Base-by-base conservation (phyloP, 2,329 filamentous ascomycete species). In the Fusarium burgessii region DNA sequence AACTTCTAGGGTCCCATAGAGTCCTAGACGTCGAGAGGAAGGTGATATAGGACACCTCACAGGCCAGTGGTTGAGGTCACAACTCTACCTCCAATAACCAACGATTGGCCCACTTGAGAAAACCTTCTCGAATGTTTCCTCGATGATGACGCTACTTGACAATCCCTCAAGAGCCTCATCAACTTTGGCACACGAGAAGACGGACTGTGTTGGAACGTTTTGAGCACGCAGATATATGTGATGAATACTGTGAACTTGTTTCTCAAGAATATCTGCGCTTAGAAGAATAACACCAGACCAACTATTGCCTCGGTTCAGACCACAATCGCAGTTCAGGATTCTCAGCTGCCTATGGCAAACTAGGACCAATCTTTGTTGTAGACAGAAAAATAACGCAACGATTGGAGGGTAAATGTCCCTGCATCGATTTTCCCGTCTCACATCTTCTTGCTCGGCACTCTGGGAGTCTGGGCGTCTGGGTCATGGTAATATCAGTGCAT, bases 401-500 rank as follows among this genome's bases (percentile, higher is more conserved):
- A 76, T 76, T 76, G 74, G 74, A 76, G 74, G 74, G 57, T 69
- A 71, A 76, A 76, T 49, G 66, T 18, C 51, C 41, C 38, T 43
- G 36, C 27, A 56, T 56, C 55, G 25, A 25, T 63, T 45, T 45
- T 65, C 42, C 57, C 58, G 54, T 71, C 58, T 66, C 58, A 56
- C 59, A 56, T 61, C 47, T 42, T 42, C 41, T 43, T 14, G 20
- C 54, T 62, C 58, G 66, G 69, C 60, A 62, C 35, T 55, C 18
- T 58, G 43, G 23, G 23, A 23, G 23, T 23, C 23, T 23, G 4
- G 23, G 23, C 23, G 23, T 23, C 23, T 23, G 4, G 50, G 43
- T 47, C 57, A 46, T 55, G 36, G 38, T 35, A 47, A 55, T 47
- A 35, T n/a, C 40, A 46, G 15, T n/a, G 46, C 62, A 66, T 61